Base-by-base conservation (phyloP, 805 yeast species). In the Saccharomycodes ludwigii region DNA sequence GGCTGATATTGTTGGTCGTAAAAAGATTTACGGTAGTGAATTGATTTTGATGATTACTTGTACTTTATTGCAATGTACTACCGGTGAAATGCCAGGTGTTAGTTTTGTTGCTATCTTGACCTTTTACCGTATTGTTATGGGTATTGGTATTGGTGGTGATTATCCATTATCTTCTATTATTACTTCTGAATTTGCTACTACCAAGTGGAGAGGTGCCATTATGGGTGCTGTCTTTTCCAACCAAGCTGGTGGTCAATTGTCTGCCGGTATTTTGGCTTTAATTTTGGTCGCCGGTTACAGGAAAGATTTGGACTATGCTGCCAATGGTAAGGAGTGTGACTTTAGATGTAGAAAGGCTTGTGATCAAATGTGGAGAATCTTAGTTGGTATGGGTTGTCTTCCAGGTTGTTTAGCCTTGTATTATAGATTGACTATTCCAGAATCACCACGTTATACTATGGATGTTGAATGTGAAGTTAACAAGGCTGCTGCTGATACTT, bases 71-170 rank as follows among this genome's bases (percentile, higher is more conserved):
- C 95, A 84, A 65, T 76, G 88, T 63, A 58, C 68, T 38, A 42
- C 77, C 28, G 95, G 94, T 48, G 48, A 56, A 7, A 71, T 94
- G 17, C 70, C 81, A 17, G 91, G 77, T 42, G 60, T 83, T 38
- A 68, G 65, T 50, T 78, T 83, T 48, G 71, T 73, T 35, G 94
- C 91, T 27, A 66, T 82, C 31, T 65, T 85, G 40, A 61, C 76
- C 8, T 75, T 78, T 50, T 76, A 74, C 63, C 79, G 95, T 73
- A 76, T 84, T 43, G 51, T 84, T 40, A 78, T 76, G 83, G 95
- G 95, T 68, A 77, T 85, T 47, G 95, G 95, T 73, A 85, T 84
- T 47, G 95, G 95, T 65, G 95, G 95, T 69, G 95, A 84, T 64
- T 84, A 84, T 58, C 95, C 95, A 44, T 68, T 85, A 49, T 82